These are phyloP conservation scores for Globisporangium apiculatum DNA, from an alignment of 352 stramenopile genomes.

Conservation along the genomic window DNA sequence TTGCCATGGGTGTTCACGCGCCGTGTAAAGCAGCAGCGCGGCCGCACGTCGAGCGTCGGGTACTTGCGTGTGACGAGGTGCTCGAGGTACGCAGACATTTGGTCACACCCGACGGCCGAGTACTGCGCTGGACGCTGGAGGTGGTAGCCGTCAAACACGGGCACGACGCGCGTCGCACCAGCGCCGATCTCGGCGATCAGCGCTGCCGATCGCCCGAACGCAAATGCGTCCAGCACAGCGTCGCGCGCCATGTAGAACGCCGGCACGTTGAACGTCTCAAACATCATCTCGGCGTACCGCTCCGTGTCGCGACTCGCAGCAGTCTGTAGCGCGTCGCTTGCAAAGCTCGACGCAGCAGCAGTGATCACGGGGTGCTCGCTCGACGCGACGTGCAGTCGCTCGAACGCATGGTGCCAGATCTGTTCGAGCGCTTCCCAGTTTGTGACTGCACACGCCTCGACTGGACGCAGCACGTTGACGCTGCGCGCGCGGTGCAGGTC, in stretches of 20 bases:
- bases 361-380: slow-evolving; percentile 75
- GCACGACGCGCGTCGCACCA: slow-evolving; percentile 77
- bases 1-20: slow-evolving; percentile 47
- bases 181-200: slow-evolving; percentile 88
- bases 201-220: slow-evolving; percentile 81
- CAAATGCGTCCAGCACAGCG: slow-evolving; percentile 87
- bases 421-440: slow-evolving; percentile 87
- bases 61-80: slow-evolving; percentile 49
- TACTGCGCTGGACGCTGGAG: slow-evolving; percentile 72
- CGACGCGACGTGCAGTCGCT: slow-evolving; percentile 55
- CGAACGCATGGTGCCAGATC: slow-evolving; percentile 75
- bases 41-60: slow-evolving; percentile 31
- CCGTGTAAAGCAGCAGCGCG: slow-evolving; percentile 58
- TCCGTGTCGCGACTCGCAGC: slow-evolving; percentile 49
- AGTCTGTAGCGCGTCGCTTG: slow-evolving; percentile 56
- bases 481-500: slow-evolving; percentile 52
- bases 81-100: slow-evolving; percentile 62
- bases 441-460: slow-evolving; percentile 48
- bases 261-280: slow-evolving; percentile 87
- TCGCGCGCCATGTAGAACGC: slow-evolving; percentile 90
- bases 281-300: slow-evolving; percentile 89
- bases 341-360: slow-evolving; percentile 64
- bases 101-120: slow-evolving; percentile 66
- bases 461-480: slow-evolving; percentile 47
- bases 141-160: slow-evolving; percentile 89